Conservation (phyloP, 2,329 filamentous ascomycete species). For the Penicillium sp. region DNA sequence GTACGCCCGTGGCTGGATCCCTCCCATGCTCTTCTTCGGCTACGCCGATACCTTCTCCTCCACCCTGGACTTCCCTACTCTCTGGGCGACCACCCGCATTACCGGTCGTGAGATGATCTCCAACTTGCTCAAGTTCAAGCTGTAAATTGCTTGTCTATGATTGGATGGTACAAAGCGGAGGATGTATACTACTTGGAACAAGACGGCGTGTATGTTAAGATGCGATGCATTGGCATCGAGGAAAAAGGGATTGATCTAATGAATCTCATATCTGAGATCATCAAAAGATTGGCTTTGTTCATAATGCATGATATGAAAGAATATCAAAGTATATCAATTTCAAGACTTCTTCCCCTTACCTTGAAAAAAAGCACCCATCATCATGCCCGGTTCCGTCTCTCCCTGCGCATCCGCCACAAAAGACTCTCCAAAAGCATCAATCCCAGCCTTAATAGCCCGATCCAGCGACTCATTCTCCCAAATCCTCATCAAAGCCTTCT, state of each 20-base stretch:
- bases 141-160: slow-evolving; percentile 47
- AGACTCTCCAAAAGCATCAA: slow-evolving; percentile 27
- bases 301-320: background rate
- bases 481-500: slow-evolving; percentile 31
- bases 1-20: slow-evolving; percentile 71
- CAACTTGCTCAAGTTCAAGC: slow-evolving; percentile 69
- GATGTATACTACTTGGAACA: background rate
- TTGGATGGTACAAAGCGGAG: background rate
- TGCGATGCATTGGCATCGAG: background rate
- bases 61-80: slow-evolving; percentile 79
- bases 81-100: slow-evolving; percentile 73
- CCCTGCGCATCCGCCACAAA: slow-evolving; percentile 13
- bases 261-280: background rate
- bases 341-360: background rate
- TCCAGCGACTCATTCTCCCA: slow-evolving; percentile 28
- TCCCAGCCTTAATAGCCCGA: slow-evolving; percentile 23
- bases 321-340: background rate
- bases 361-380: slow-evolving; percentile 9
- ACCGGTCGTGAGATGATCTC: slow-evolving; percentile 73
- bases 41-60: slow-evolving; percentile 77
- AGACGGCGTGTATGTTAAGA: background rate
- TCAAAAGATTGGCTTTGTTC: background rate
- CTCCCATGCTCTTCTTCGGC: slow-evolving; percentile 87
- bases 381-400: slow-evolving; percentile 5
- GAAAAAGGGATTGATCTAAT: background rate